Percentiles rank a stretch among this genome's conserved stretches.
Evolutionary conservation across 805 yeast species (phyloP).

Genomic region (Candida adriatica): DNA sequence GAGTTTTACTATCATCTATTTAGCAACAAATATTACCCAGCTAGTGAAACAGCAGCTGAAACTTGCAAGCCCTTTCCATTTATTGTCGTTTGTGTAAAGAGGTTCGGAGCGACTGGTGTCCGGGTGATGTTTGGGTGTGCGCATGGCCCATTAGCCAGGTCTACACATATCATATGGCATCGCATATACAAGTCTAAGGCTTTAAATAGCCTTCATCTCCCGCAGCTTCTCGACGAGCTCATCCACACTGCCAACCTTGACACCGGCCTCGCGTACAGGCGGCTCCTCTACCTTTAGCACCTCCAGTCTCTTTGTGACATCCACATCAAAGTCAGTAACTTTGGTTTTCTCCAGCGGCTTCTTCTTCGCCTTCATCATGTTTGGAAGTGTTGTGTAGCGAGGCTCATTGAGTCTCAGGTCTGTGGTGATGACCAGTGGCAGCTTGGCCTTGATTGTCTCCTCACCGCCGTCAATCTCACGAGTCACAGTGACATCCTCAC

Average conservation of each 20-base stretch:
- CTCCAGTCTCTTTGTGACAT: slow-evolving; percentile 56
- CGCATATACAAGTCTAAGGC: too few species aligned
- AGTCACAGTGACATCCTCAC: slow-evolving; percentile 59
- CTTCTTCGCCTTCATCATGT: slow-evolving; percentile 97
- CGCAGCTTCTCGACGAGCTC: slow-evolving; percentile 75
- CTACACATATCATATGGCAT: too few species aligned
- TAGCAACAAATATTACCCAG: too few species aligned
- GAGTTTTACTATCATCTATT: too few species aligned
- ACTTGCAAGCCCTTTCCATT: too few species aligned
- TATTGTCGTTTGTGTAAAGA: too few species aligned
- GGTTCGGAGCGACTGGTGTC: too few species aligned
- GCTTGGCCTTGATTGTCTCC: slow-evolving; percentile 66
- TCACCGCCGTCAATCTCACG: slow-evolving; percentile 96
- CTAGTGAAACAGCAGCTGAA: too few species aligned
- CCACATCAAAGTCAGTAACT: slow-evolving; percentile 61
- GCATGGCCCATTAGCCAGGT: too few species aligned
- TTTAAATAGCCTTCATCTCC: slow-evolving; percentile 34
- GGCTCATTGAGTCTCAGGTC: slow-evolving; percentile 94
- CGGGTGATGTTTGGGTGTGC: too few species aligned
- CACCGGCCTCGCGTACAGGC: slow-evolving; percentile 71
- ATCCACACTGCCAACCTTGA: slow-evolving; percentile 74
- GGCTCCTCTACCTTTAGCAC: slow-evolving; percentile 79
- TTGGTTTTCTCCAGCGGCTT: slow-evolving; percentile 73
- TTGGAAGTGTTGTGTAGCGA: slow-evolving; percentile 91
- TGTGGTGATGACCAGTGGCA: slow-evolving; percentile 86